Evolutionary conservation across 2,329 filamentous ascomycete species (phyloP).

Genomic region (Fusarium sp.): DNA sequence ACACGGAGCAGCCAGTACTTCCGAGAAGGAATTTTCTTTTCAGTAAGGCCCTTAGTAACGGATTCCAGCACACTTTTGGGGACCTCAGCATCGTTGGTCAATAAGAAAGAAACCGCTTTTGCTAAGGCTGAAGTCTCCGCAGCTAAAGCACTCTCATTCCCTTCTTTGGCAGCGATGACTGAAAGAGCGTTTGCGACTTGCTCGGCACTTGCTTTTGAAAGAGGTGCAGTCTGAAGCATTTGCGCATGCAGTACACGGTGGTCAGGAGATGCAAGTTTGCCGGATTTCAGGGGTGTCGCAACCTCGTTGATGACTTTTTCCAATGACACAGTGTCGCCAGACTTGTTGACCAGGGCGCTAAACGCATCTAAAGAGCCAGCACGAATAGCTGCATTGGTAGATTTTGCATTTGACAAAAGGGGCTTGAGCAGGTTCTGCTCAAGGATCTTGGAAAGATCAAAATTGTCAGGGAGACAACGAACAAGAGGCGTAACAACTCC

Average conservation of each 20-base stretch:
- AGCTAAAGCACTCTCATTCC: constrained; percentile 83
- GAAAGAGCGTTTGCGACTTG: constrained; percentile 75
- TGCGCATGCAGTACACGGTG: constrained; percentile 86
- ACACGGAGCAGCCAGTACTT: constrained; percentile 82
- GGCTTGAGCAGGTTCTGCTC: constrained; percentile 82
- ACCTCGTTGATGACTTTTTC: constrained; percentile 81
- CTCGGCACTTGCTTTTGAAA: constrained; percentile 69
- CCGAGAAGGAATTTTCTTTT: constrained; percentile 83
- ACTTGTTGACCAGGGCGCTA: constrained; percentile 71
- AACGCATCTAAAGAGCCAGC: constrained; percentile 81
- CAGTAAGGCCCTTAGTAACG: constrained; percentile 82
- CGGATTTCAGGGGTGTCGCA: constrained; percentile 78
- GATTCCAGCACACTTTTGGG: constrained; percentile 75
- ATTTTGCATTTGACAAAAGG: constrained; percentile 89
- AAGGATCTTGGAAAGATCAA: constrained; percentile 83
- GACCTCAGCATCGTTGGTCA: constrained; percentile 69
- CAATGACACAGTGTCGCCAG: constrained; percentile 65
- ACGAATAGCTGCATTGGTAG: constrained; percentile 82
- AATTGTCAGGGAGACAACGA: constrained; percentile 70
- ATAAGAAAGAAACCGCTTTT: constrained; percentile 69
- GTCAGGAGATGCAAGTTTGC: constrained; percentile 86
- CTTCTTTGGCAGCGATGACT: constrained; percentile 79
- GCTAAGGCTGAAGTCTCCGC: constrained; percentile 79
- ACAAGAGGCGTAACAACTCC: constrained; percentile 81
- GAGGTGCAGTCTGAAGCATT: constrained; percentile 74